These are phyloP conservation scores for Pseudozyma sp. DNA, from an alignment of 1,284 basidiomycete genomes.

Conservation along the genomic window DNA sequence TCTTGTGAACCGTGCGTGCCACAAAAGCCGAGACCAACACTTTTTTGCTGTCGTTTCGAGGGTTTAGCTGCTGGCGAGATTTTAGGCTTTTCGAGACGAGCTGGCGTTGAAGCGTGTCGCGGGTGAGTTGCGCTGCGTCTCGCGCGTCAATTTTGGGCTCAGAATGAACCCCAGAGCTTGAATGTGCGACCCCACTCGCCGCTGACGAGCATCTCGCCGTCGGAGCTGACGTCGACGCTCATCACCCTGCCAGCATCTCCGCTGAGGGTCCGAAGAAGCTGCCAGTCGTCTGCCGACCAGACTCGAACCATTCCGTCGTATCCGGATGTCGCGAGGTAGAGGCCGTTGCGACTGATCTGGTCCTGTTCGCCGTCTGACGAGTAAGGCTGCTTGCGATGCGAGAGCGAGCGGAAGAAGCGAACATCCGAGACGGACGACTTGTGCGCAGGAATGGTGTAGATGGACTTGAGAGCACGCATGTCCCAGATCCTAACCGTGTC, in stretches of 20 bases:
- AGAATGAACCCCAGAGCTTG: slow-evolving; percentile 56
- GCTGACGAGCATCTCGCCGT: slow-evolving; percentile 54
- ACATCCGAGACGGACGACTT: slow-evolving; percentile 93
- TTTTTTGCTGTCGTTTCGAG: background rate
- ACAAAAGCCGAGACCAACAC: slow-evolving; percentile 19
- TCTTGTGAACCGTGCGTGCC: slow-evolving; percentile 17
- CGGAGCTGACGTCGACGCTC: slow-evolving; percentile 83
- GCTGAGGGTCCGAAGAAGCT: slow-evolving; percentile 84
- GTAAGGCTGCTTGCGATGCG: slow-evolving; percentile 11
- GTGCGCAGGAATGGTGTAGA: slow-evolving; percentile 98
- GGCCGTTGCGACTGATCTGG: slow-evolving; percentile 71
- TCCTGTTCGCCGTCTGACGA: slow-evolving; percentile 63
- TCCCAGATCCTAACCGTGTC: slow-evolving; percentile 99
- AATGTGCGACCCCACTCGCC: slow-evolving; percentile 61
- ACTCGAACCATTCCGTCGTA: slow-evolving; percentile 95
- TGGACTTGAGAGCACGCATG: slow-evolving; percentile 85
- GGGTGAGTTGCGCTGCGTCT: background rate
- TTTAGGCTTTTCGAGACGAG: background rate
- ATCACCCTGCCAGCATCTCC: slow-evolving; percentile 98
- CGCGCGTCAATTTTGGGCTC: slow-evolving; percentile 4
- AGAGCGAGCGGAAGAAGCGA: slow-evolving; percentile 80
- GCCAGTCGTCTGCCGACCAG: slow-evolving; percentile 99
- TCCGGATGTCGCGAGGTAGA: slow-evolving; percentile 91
- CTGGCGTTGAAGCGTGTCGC: slow-evolving; percentile 2
- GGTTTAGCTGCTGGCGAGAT: slow-evolving; percentile 11